phyloP scores from a whole-genome alignment of 2,329 filamentous ascomycete genomes.

The Blastomyces parvus region DNA sequence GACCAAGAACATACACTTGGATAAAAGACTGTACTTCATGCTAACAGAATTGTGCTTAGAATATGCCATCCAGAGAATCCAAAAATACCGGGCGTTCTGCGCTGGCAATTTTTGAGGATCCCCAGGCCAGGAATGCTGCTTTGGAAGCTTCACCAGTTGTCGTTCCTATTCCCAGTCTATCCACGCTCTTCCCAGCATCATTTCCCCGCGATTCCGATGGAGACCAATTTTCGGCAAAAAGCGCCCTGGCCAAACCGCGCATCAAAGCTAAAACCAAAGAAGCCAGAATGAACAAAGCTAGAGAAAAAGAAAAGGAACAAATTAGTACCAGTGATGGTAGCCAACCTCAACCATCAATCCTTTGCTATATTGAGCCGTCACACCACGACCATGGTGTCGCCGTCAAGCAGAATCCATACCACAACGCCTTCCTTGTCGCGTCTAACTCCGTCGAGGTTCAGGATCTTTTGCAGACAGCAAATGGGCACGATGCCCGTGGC shows the following conservation, averaged over 20 bases:
- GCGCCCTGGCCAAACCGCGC: background rate
- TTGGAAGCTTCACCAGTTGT: background rate
- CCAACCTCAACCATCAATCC: constrained; percentile 4
- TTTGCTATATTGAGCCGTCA: constrained; percentile 22
- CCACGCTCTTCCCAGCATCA: background rate
- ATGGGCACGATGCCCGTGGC: background rate
- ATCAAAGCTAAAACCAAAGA: constrained; percentile 7
- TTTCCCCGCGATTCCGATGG: too few species aligned
- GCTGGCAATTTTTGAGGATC: constrained; percentile 26
- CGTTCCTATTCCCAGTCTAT: constrained; percentile 15
- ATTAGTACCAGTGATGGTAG: background rate
- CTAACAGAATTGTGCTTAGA: background rate
- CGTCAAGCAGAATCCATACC: constrained; percentile 27
- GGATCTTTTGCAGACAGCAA: constrained; percentile 23
- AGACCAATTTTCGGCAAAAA: background rate
- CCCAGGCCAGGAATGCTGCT: constrained; percentile 1
- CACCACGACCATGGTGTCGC: constrained; percentile 24
- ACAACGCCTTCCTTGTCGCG: constrained; percentile 21
- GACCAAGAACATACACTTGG: background rate
- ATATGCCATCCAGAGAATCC: background rate
- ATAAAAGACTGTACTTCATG: background rate
- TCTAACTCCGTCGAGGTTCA: constrained; percentile 19
- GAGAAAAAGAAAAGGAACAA: background rate
- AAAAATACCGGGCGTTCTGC: constrained; percentile 17
- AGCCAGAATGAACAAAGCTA: background rate